Conservation (phyloP, 495 filamentous ascomycete genomes). For the Hypomontagnella monticulosa region DNA sequence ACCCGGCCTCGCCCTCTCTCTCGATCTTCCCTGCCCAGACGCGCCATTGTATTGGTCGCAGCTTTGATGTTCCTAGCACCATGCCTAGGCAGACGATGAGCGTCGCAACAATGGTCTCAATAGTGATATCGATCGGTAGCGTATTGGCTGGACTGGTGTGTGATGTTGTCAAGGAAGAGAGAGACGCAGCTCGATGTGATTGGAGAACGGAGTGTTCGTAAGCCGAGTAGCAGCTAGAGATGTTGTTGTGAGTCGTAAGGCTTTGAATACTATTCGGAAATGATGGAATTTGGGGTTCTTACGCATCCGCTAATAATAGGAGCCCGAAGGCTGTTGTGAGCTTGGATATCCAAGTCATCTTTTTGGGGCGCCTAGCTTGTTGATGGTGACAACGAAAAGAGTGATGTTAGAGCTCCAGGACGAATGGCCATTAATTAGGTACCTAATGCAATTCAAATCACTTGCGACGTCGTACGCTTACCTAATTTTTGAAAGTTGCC, state of each 20-base stretch:
- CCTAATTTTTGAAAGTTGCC: too few species aligned
- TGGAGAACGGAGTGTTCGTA: slow-evolving; percentile 81
- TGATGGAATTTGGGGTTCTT: slow-evolving; percentile 45
- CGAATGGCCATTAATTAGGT: too few species aligned
- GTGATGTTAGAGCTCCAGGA: slow-evolving; percentile 7
- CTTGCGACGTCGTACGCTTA: too few species aligned
- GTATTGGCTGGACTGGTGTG: slow-evolving; percentile 40
- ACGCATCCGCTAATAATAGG: slow-evolving; percentile 78
- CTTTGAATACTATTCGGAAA: not conserved
- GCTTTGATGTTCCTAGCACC: slow-evolving; percentile 71
- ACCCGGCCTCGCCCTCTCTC: slow-evolving; percentile 74
- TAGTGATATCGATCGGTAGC: slow-evolving; percentile 78
- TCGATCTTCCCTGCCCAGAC: slow-evolving; percentile 88
- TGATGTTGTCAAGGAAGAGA: slow-evolving; percentile 56
- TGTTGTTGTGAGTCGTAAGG: slow-evolving; percentile 14
- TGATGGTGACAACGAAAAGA: slow-evolving; percentile 7
- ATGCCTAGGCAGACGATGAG: slow-evolving; percentile 73
- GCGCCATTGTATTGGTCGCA: slow-evolving; percentile 82
- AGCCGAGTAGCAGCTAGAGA: slow-evolving; percentile 79
- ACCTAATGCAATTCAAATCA: too few species aligned
- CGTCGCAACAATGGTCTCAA: slow-evolving; percentile 79
- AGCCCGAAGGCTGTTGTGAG: slow-evolving; percentile 71
- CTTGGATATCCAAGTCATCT: slow-evolving; percentile 74
- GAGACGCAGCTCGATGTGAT: slow-evolving; percentile 62
- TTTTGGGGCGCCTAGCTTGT: not conserved